These are phyloP conservation scores for Cryphonectria radicalis DNA, from an alignment of 2,329 filamentous ascomycete genomes.

Conservation along the genomic window DNA sequence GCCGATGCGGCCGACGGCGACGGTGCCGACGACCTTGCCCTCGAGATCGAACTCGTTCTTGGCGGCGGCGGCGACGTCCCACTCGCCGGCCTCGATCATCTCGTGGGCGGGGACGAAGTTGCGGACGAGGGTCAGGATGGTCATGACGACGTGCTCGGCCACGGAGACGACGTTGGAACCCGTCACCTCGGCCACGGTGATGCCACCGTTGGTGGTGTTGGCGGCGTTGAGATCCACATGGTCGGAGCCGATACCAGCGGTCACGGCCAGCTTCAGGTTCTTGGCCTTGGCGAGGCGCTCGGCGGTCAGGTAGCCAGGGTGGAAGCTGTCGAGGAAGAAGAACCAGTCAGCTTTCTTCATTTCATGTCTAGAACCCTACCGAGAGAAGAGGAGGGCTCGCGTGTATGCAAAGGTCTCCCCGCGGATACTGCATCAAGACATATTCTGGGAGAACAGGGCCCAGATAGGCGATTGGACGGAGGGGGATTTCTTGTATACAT, in stretches of 20 bases:
- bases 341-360: neutral
- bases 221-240: constrained; percentile 96
- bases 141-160: constrained; percentile 99
- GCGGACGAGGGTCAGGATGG: constrained; percentile 91
- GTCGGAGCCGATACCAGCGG: constrained; percentile 96
- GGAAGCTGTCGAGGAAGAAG: constrained; percentile 68
- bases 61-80: constrained; percentile 93
- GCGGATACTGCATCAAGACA: neutral
- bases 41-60: constrained; percentile 99
- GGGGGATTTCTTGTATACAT: constrained; percentile 35
- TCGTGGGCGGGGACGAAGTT: constrained; percentile 99
- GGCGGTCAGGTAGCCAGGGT: constrained; percentile 95
- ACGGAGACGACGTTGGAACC: constrained; percentile 98
- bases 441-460: constrained; percentile 26
- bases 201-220: constrained; percentile 96
- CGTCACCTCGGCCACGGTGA: constrained; percentile 97
- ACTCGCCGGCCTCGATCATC: constrained; percentile 85
- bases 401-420: neutral
- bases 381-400: neutral
- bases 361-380: neutral
- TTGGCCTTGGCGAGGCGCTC: constrained; percentile 97
- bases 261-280: constrained; percentile 97
- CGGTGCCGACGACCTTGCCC: constrained; percentile 96
- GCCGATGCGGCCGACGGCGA: constrained; percentile 95
- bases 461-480: neutral